A percentile compares a stretch with the other conserved stretches of the same genome.
Conservation (phyloP, 352 stramenopile species). For the Phytophthora brassicae region DNA sequence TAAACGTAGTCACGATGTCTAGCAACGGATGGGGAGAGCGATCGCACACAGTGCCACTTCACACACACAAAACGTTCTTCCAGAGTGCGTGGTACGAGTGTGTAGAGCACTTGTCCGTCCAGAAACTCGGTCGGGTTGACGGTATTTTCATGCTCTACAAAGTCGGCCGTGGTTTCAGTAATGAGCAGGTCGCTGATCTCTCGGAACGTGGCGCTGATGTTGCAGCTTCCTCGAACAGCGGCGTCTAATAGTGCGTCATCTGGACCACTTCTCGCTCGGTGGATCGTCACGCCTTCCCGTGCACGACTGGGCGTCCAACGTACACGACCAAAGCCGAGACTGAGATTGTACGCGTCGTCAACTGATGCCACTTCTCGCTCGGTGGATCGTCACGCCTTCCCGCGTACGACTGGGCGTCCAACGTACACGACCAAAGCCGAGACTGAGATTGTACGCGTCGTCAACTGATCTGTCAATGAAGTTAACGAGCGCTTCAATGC, state of each 20-base stretch:
- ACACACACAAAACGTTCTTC: slow-evolving; percentile 76
- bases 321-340: slow-evolving; percentile 72
- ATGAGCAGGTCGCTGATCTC: slow-evolving; percentile 82
- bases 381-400: slow-evolving; percentile 72
- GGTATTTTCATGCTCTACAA: slow-evolving; percentile 58
- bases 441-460: slow-evolving; percentile 80
- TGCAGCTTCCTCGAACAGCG: slow-evolving; percentile 71
- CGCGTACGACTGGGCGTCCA: slow-evolving; percentile 68
- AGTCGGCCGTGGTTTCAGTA: slow-evolving; percentile 69
- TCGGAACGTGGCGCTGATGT: slow-evolving; percentile 67
- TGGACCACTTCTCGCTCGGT: slow-evolving; percentile 52
- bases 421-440: slow-evolving; percentile 71
- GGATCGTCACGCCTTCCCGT: slow-evolving; percentile 70
- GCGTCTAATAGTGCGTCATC: slow-evolving; percentile 67
- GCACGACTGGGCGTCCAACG: slow-evolving; percentile 70
- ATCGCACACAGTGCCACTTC: slow-evolving; percentile 83
- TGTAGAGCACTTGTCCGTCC: slow-evolving; percentile 75
- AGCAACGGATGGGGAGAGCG: slow-evolving; percentile 66
- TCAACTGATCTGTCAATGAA: slow-evolving; percentile 80
- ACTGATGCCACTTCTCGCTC: slow-evolving; percentile 48
- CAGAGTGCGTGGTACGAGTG: slow-evolving; percentile 61
- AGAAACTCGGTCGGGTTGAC: slow-evolving; percentile 79
- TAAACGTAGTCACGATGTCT: slow-evolving; percentile 85
- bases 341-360: slow-evolving; percentile 84
- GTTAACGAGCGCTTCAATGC: slow-evolving; percentile 52